These are phyloP conservation scores for Rhynchospora tenuis DNA, from an alignment of 176 grass and related monocot species.

Conservation along the genomic window DNA sequence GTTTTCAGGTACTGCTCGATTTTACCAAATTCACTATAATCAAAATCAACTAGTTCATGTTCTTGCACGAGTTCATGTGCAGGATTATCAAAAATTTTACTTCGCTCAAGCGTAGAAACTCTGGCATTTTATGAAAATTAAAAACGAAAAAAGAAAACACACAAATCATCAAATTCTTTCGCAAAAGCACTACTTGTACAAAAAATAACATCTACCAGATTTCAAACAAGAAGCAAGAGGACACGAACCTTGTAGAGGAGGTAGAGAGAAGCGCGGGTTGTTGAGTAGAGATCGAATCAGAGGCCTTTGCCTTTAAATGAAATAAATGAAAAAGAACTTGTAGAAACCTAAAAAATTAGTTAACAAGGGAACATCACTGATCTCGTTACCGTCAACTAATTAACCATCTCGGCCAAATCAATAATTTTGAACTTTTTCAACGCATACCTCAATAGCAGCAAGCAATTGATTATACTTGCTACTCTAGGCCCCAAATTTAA, in stretches of 20 bases:
- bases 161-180: background rate
- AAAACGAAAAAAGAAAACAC: too few relatives aligned
- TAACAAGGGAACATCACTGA: too few relatives aligned
- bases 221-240: background rate
- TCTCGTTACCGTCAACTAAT: too few relatives aligned
- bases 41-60: background rate
- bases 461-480: too few relatives aligned
- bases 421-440: too few relatives aligned
- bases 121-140: background rate
- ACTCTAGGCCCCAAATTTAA: too few relatives aligned
- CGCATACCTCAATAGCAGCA: too few relatives aligned
- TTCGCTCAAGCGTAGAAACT: background rate
- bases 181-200: background rate
- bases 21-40: background rate
- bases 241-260: background rate
- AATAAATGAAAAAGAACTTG: too few relatives aligned
- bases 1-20: conserved; percentile 11
- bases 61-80: background rate
- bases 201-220: background rate
- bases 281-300: background rate
- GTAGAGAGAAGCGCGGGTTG: background rate
- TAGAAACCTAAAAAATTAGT: too few relatives aligned
- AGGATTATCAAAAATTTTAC: background rate
- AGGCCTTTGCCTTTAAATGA: too few relatives aligned
- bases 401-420: too few relatives aligned